phyloP scores from a whole-genome alignment of 192 early-diverging fungal species.

The Obelidium mucronatum region DNA sequence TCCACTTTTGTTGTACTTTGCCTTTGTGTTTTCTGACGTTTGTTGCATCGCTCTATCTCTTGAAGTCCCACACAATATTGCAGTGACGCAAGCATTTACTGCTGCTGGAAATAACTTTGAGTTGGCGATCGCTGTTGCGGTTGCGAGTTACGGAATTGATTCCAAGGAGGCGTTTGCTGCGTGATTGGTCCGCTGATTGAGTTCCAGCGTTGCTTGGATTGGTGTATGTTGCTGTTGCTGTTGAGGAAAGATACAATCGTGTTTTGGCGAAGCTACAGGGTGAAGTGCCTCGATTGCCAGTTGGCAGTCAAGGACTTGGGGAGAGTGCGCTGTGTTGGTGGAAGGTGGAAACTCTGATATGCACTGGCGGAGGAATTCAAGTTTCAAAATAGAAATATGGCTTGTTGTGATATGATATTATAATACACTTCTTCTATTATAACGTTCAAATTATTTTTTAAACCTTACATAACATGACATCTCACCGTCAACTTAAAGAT shows the following conservation, averaged over 20 bases:
- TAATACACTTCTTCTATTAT: too few species aligned
- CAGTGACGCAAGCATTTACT: slow-evolving; percentile 70
- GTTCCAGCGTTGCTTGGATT: slow-evolving; percentile 70
- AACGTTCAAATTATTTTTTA: too few species aligned
- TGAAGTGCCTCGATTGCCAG: too few species aligned
- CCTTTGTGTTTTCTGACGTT: slow-evolving; percentile 58
- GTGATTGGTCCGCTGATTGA: slow-evolving; percentile 76
- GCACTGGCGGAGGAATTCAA: too few species aligned
- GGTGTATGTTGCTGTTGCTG: slow-evolving; percentile 49
- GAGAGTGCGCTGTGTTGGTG: too few species aligned
- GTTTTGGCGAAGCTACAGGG: too few species aligned
- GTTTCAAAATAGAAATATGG: too few species aligned
- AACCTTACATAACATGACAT: too few species aligned
- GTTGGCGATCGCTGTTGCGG: slow-evolving; percentile 74
- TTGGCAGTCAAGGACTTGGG: too few species aligned
- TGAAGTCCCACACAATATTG: slow-evolving; percentile 49
- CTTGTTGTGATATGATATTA: too few species aligned
- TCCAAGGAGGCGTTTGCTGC: slow-evolving; percentile 66
- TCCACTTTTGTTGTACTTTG: slow-evolving; percentile 76
- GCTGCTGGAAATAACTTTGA: slow-evolving; percentile 77
- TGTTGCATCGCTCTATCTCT: slow-evolving; percentile 38
- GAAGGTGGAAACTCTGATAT: too few species aligned
- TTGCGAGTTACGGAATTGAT: slow-evolving; percentile 71
- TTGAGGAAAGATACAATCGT: slow-evolving; percentile 27
- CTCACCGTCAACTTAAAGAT: too few species aligned